Evolutionary conservation across 164 flowering plant genomes (phyloP).

Genomic region (Litsea cubeba): DNA sequence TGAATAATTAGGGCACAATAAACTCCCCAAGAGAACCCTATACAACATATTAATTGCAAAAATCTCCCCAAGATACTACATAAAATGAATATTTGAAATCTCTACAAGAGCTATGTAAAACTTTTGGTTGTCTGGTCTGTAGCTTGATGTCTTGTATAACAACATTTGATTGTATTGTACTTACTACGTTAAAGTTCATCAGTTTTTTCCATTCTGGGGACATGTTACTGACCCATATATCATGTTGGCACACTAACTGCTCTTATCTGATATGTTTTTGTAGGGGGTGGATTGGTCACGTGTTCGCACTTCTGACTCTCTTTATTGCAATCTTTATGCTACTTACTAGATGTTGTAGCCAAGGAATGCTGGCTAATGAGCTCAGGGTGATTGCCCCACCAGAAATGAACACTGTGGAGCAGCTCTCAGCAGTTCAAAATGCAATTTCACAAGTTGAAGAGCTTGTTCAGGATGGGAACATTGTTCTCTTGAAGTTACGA

Average conservation of each 20-base stretch:
- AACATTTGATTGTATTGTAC: too few relatives aligned
- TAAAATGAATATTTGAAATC: too few relatives aligned
- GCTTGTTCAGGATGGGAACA: constrained; percentile 76
- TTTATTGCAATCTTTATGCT: constrained; percentile 57
- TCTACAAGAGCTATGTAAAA: too few relatives aligned
- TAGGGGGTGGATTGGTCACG: constrained; percentile 78
- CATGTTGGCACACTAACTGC: background rate
- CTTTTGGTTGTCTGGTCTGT: too few relatives aligned
- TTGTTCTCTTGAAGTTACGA: constrained; percentile 74
- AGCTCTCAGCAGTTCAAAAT: constrained; percentile 85
- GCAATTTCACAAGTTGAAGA: constrained; percentile 74
- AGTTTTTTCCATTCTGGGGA: too few relatives aligned
- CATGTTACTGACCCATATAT: too few relatives aligned
- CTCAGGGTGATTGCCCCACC: constrained; percentile 76
- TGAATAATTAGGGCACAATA: too few relatives aligned
- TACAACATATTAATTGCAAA: too few relatives aligned
- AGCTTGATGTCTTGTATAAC: too few relatives aligned
- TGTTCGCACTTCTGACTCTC: constrained; percentile 37
- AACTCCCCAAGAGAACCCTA: too few relatives aligned
- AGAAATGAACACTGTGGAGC: constrained; percentile 83
- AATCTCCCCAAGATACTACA: too few relatives aligned
- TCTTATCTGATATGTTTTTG: background rate
- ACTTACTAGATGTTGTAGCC: constrained; percentile 42
- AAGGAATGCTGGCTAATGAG: constrained; percentile 51
- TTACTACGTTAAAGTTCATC: too few relatives aligned